Percentiles rank a stretch among this genome's conserved stretches.
phyloP scores from a whole-genome alignment of 768 basidiomycete species.

The Lactifluus subvellereus region DNA sequence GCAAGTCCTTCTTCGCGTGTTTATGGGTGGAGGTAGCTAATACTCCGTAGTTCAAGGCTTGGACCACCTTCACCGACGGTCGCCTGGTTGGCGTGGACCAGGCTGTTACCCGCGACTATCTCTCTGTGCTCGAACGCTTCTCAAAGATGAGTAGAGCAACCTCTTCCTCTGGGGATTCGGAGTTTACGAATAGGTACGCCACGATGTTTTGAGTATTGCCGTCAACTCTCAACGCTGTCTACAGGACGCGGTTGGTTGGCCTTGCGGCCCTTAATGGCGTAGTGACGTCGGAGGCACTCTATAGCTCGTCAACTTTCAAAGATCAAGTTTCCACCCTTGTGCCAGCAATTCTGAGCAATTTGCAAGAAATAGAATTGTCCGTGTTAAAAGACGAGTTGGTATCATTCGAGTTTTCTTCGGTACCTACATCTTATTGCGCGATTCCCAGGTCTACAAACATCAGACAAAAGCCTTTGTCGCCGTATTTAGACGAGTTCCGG shows the following conservation, averaged over 20 bases:
- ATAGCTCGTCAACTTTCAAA: constrained; percentile 65
- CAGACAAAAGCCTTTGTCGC: constrained; percentile 65
- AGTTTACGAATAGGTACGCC: constrained; percentile 65
- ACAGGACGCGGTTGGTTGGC: constrained; percentile 78
- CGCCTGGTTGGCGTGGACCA: constrained; percentile 75
- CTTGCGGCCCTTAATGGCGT: constrained; percentile 77
- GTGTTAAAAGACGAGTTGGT: constrained; percentile 66
- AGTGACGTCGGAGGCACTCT: constrained; percentile 78
- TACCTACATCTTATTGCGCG: constrained; percentile 14
- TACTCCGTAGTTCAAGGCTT: constrained; percentile 70
- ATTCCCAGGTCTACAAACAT: constrained; percentile 48
- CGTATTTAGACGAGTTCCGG: constrained; percentile 80
- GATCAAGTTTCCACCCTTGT: constrained; percentile 66
- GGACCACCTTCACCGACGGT: constrained; percentile 89
- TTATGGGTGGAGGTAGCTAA: not conserved
- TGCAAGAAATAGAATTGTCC: constrained; percentile 56
- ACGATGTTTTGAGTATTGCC: not conserved
- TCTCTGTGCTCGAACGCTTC: constrained; percentile 61
- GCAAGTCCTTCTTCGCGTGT: constrained; percentile 40
- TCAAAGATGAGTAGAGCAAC: constrained; percentile 50
- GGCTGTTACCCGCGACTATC: constrained; percentile 60
- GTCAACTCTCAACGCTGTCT: not conserved
- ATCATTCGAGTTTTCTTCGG: not conserved
- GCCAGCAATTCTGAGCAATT: constrained; percentile 60
- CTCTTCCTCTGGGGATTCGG: constrained; percentile 50